phyloP scores from a whole-genome alignment of 805 yeast species.

The Hanseniaspora mollemarum region DNA sequence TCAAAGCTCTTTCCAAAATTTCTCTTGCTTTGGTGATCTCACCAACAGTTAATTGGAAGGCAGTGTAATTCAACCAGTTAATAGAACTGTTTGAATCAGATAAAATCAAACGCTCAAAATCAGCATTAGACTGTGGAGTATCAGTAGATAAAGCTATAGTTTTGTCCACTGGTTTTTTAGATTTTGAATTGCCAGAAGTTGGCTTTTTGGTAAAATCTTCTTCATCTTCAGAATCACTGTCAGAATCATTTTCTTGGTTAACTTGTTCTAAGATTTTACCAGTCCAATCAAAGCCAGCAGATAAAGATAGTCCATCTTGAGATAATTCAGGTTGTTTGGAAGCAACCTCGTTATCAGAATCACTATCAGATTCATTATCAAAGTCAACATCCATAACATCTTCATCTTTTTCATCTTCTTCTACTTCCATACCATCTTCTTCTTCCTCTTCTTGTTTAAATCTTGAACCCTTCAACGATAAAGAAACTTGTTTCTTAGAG shows the following conservation, averaged over 20 bases:
- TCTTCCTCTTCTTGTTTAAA: conserved; percentile 38
- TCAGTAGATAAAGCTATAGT: conserved; percentile 75
- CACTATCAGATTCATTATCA: conserved; percentile 28
- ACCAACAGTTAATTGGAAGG: conserved; percentile 88
- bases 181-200: conserved; percentile 35
- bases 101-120: conserved; percentile 81
- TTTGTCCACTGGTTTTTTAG: conserved; percentile 51
- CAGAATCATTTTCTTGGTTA: conserved; percentile 43
- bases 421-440: conserved; percentile 26
- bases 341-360: conserved; percentile 26
- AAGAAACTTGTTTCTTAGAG: conserved; percentile 62
- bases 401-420: conserved; percentile 23
- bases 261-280: conserved; percentile 79
- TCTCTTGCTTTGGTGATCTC: conserved; percentile 92
- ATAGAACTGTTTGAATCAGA: conserved; percentile 91
- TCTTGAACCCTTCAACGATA: conserved; percentile 92
- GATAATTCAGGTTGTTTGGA: conserved; percentile 23
- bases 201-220: conserved; percentile 39
- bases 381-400: conserved; percentile 26
- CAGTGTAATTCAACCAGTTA: conserved; percentile 96
- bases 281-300: conserved; percentile 86
- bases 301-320: conserved; percentile 56
- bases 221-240: conserved; percentile 44
- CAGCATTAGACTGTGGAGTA: conserved; percentile 83
- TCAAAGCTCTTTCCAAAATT: conserved; percentile 82